A percentile compares a stretch with the other conserved stretches of the same genome.
Conservation (phyloP, 768 basidiomycete species). For the Suillus ampliporus region DNA sequence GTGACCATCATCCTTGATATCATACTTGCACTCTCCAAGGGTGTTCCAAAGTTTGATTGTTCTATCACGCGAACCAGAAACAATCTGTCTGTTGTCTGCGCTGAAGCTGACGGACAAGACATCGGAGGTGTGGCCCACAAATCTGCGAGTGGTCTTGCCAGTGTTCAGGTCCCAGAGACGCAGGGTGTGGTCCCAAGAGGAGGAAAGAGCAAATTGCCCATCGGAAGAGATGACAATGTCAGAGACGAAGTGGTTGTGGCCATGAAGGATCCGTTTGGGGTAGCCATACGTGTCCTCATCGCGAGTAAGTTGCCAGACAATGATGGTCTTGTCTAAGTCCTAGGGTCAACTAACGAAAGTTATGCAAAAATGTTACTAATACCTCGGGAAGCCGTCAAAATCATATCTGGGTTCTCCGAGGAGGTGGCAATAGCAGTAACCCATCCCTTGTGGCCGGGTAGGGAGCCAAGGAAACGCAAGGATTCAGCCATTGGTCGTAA, state of each 20-base stretch:
- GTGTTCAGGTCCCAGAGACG: slow-evolving; percentile 99
- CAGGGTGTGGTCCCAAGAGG: slow-evolving; percentile 99
- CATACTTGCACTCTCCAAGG: slow-evolving; percentile 99
- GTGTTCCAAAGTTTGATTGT: slow-evolving; percentile 99
- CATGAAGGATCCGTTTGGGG: slow-evolving; percentile 96
- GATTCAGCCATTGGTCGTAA: slow-evolving; percentile 72
- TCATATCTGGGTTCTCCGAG: slow-evolving; percentile 99
- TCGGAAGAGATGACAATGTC: slow-evolving; percentile 99
- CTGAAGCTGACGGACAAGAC: slow-evolving; percentile 99
- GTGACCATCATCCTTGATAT: slow-evolving; percentile 99
- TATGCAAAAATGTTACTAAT: slow-evolving; percentile 31
- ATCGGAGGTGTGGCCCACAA: slow-evolving; percentile 97
- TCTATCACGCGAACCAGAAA: slow-evolving; percentile 95
- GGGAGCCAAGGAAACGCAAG: slow-evolving; percentile 89
- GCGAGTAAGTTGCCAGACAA: slow-evolving; percentile 98
- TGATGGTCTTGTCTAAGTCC: slow-evolving; percentile 94
- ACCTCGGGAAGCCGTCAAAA: slow-evolving; percentile 98
- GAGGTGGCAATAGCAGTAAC: slow-evolving; percentile 98
- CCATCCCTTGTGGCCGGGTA: slow-evolving; percentile 96
- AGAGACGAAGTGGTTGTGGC: slow-evolving; percentile 99
- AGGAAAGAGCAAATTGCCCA: slow-evolving; percentile 98
- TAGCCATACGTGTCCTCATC: slow-evolving; percentile 91
- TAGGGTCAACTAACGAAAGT: slow-evolving; percentile 31
- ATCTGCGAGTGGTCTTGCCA: slow-evolving; percentile 93
- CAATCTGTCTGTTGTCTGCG: slow-evolving; percentile 99